A percentile compares a stretch with the other conserved stretches of the same genome.
phyloP scores from a whole-genome alignment of 2,329 filamentous ascomycete species.

The Ophiostoma novo-ulmi region DNA sequence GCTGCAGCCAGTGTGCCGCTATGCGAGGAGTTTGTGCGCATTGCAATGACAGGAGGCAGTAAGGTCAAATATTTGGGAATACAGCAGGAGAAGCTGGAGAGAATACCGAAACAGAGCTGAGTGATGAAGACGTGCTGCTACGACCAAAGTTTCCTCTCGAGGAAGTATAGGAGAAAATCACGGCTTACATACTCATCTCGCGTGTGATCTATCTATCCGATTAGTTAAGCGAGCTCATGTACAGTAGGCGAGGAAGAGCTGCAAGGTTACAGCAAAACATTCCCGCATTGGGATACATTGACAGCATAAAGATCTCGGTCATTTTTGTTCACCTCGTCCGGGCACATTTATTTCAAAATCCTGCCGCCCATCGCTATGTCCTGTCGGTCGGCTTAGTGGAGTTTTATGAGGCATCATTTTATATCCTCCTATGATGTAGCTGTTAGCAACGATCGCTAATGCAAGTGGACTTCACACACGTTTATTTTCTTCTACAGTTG shows the following conservation, averaged over 20 bases:
- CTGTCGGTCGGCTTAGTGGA: neutral
- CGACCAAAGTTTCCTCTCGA: neutral
- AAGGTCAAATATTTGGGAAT: too few species aligned
- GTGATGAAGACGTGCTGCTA: neutral
- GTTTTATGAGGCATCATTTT: neutral
- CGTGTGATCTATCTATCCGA: neutral
- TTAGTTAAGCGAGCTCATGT: neutral
- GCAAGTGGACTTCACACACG: too few species aligned
- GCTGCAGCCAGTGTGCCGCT: neutral
- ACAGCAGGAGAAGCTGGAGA: neutral
- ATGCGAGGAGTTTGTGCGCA: neutral
- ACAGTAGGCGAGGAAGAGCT: neutral
- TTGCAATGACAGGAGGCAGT: neutral
- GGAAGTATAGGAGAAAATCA: neutral
- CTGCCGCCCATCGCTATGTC: neutral
- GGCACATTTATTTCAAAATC: neutral
- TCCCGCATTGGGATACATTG: neutral
- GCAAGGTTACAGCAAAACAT: neutral
- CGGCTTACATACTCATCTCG: neutral
- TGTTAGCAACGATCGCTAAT: neutral
- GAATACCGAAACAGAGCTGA: neutral
- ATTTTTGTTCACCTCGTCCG: neutral
- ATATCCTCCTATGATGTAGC: neutral
- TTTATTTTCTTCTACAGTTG: neutral
- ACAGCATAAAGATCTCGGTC: neutral